phyloP scores from a whole-genome alignment of 1,284 basidiomycete genomes.

The Schizopora paradoxa region DNA sequence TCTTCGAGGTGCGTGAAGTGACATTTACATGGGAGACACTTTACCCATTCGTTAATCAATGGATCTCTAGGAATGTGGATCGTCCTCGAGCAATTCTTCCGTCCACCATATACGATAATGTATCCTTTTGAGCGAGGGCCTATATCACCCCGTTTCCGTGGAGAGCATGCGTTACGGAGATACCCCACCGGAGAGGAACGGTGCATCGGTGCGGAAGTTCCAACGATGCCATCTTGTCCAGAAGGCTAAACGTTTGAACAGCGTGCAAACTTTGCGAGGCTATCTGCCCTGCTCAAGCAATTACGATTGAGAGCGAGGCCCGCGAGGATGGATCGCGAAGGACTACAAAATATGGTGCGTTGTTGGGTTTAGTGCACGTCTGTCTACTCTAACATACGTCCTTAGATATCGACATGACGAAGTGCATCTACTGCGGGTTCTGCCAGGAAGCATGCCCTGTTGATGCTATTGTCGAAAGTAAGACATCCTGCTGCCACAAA shows the following conservation, averaged over 20 bases:
- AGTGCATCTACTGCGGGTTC: constrained; percentile 97
- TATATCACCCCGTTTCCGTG: constrained; percentile 95
- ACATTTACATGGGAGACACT: constrained; percentile 9
- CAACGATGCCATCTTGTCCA: constrained; percentile 6
- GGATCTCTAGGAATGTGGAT: constrained; percentile 96
- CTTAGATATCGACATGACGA: constrained; percentile 92
- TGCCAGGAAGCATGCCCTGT: constrained; percentile 99
- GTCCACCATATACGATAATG: constrained; percentile 98
- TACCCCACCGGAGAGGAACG: constrained; percentile 99
- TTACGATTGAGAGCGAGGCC: constrained; percentile 98
- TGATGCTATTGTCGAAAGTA: constrained; percentile 99
- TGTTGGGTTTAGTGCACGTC: constrained; percentile 7
- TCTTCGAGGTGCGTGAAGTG: constrained; percentile 65
- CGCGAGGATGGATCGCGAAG: constrained; percentile 92
- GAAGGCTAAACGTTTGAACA: constrained; percentile 26
- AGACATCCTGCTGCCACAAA: constrained; percentile 27
- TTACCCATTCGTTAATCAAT: no score
- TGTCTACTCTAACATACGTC: constrained; percentile 5
- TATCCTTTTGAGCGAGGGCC: constrained; percentile 98
- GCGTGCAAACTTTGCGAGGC: constrained; percentile 99
- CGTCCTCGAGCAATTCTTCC: constrained; percentile 97
- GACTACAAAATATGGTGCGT: constrained; percentile 90
- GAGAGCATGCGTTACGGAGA: constrained; percentile 96
- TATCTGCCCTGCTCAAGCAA: constrained; percentile 98
- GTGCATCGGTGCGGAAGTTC: constrained; percentile 77